Evolutionary conservation across 2,329 filamentous ascomycete species (phyloP).

Genomic region (Scleromitrula shiraiana): DNA sequence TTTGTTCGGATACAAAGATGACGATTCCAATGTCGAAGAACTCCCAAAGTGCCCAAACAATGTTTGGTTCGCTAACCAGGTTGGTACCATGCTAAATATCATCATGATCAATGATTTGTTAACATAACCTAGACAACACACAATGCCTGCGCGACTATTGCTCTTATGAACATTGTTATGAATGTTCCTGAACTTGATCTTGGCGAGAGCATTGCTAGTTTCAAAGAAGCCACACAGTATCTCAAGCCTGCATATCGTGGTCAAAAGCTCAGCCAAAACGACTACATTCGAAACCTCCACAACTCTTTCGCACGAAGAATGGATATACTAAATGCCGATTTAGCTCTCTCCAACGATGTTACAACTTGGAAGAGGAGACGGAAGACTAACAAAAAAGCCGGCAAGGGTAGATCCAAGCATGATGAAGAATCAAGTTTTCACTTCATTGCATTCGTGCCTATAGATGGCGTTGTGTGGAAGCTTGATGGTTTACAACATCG

Average conservation of each 20-base stretch:
- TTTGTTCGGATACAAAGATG: conserved; percentile 62
- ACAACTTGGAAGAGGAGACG: conserved; percentile 30
- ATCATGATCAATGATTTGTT: neutral
- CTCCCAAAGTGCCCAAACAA: conserved; percentile 49
- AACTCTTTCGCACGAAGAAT: conserved; percentile 81
- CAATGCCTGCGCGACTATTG: conserved; percentile 88
- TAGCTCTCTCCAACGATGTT: conserved; percentile 51
- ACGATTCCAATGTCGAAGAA: conserved; percentile 38
- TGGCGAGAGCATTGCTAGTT: conserved; percentile 60
- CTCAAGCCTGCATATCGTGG: conserved; percentile 69
- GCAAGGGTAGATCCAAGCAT: conserved; percentile 35
- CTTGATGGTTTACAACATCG: conserved; percentile 74
- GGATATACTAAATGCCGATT: conserved; percentile 66
- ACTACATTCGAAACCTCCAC: conserved; percentile 72
- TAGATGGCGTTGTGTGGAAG: conserved; percentile 71
- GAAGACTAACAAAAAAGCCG: conserved; percentile 31
- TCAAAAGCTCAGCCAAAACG: conserved; percentile 63
- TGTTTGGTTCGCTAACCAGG: conserved; percentile 94
- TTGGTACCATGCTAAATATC: conserved; percentile 30
- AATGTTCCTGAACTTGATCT: conserved; percentile 62
- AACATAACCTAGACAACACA: conserved; percentile 51
- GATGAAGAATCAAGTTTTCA: conserved; percentile 64
- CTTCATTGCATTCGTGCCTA: conserved; percentile 82
- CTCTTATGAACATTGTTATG: conserved; percentile 88
- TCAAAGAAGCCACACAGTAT: conserved; percentile 62